Percentiles rank a stretch among this genome's conserved stretches.
Evolutionary conservation across 805 yeast genomes (phyloP).

Genomic region (Lachancea meyersii): DNA sequence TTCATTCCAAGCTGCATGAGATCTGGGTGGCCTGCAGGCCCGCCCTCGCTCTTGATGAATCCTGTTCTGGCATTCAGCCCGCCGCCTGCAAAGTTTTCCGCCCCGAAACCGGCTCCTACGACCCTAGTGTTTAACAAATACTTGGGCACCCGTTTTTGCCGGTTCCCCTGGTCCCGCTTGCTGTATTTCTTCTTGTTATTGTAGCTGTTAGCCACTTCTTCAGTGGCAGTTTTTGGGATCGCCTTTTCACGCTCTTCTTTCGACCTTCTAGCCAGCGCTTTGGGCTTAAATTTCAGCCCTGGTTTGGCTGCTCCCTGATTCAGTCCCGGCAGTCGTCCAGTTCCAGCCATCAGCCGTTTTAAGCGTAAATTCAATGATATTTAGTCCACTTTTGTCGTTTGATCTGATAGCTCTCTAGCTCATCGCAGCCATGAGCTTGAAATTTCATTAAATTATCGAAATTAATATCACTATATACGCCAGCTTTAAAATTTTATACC

Average conservation of each 20-base stretch:
- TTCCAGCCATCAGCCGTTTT: constrained; percentile 11
- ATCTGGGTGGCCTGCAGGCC: constrained; percentile 14
- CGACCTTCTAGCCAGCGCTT: constrained; percentile 75
- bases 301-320: constrained; percentile 35
- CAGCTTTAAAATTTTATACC: background rate
- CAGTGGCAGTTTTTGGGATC: constrained; percentile 49
- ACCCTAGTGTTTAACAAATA: constrained; percentile 45
- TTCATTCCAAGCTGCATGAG: constrained; percentile 21
- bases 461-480: no score
- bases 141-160: constrained; percentile 26
- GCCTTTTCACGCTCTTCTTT: constrained; percentile 78
- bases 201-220: constrained; percentile 15
- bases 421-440: background rate
- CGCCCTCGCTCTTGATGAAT: constrained; percentile 19
- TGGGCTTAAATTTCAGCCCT: constrained; percentile 73
- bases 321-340: constrained; percentile 34
- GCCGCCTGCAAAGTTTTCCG: constrained; percentile 41
- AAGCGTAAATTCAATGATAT: background rate
- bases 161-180: constrained; percentile 15
- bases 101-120: constrained; percentile 64
- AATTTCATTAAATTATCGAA: background rate
- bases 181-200: constrained; percentile 15
- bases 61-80: constrained; percentile 23
- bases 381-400: no score
- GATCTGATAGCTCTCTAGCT: no score